These are phyloP conservation scores for Aegilops longissima DNA, from an alignment of 176 grass and related monocot species.

Conservation along the genomic window DNA sequence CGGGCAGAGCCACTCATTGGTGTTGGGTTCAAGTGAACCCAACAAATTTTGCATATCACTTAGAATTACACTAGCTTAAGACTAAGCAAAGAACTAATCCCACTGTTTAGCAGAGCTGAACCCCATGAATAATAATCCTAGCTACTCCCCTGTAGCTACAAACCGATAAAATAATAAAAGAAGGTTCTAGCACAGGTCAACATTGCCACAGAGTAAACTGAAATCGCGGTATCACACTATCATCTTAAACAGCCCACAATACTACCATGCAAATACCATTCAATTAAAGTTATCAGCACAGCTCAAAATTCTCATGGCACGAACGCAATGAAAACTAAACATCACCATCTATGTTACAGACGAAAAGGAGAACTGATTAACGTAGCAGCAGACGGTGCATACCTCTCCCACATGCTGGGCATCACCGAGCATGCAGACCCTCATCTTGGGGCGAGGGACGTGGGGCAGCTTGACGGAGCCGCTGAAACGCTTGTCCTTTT, in stretches of 20 bases:
- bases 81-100: no score
- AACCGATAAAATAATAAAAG: not conserved
- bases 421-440: slow-evolving; percentile 75
- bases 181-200: not conserved
- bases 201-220: no score
- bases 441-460: slow-evolving; percentile 69
- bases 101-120: no score
- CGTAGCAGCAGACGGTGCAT: not conserved
- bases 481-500: slow-evolving; percentile 73
- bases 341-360: not conserved
- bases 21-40: no score
- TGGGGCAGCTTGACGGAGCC: slow-evolving; percentile 64
- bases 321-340: not conserved
- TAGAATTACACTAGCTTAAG: not conserved
- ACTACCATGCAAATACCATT: no score
- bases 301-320: not conserved
- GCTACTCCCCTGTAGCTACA: not conserved
- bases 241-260: no score
- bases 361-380: fast-evolving
- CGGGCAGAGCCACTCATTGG: no score
- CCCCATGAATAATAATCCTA: no score
- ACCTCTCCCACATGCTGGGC: slow-evolving; percentile 64
- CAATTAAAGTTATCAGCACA: not conserved
- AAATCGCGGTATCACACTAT: no score
- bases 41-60: no score